Evolutionary conservation across 805 yeast species (phyloP).

Genomic region (Teunomyces pallodes): DNA sequence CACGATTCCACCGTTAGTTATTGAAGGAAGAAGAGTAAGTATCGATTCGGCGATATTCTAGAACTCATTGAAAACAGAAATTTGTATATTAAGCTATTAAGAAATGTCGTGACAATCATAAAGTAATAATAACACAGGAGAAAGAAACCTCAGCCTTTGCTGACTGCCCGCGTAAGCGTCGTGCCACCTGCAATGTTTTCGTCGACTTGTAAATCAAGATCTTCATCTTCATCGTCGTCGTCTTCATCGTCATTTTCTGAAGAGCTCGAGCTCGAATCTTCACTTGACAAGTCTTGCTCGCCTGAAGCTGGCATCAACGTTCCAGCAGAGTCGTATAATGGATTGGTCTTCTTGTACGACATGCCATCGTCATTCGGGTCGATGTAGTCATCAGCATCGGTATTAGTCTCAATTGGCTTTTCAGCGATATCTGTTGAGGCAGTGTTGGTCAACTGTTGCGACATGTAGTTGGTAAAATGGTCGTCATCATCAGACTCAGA

Average conservation of each 20-base stretch:
- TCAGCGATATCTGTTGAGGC: conserved; percentile 42
- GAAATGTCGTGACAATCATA: conserved; percentile 1
- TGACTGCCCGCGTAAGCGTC: conserved; percentile 39
- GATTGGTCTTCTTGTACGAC: conserved; percentile 63
- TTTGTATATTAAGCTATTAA: conserved; percentile 3
- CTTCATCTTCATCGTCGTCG: conserved; percentile 10
- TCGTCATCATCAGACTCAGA: conserved; percentile 46
- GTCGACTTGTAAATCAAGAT: background rate
- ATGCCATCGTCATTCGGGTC: conserved; percentile 83
- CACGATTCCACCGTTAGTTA: conserved; percentile 33
- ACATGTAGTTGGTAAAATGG: conserved; percentile 70
- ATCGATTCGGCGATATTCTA: conserved; percentile 8
- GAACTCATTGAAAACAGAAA: background rate
- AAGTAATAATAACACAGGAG: background rate
- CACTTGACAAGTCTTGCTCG: conserved; percentile 27
- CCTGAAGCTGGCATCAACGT: conserved; percentile 7
- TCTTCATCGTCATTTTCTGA: conserved; percentile 22
- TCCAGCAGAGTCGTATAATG: conserved; percentile 50
- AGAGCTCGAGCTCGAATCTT: conserved; percentile 29
- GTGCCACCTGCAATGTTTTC: conserved; percentile 13
- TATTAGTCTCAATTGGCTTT: conserved; percentile 36
- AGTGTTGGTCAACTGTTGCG: conserved; percentile 65
- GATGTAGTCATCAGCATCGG: conserved; percentile 62
- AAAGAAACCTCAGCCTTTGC: conserved; percentile 28
- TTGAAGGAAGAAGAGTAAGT: conserved; percentile 31